Conservation (phyloP, 108 stramenopile genomes). For the Fragilariopsis cylindrus region DNA sequence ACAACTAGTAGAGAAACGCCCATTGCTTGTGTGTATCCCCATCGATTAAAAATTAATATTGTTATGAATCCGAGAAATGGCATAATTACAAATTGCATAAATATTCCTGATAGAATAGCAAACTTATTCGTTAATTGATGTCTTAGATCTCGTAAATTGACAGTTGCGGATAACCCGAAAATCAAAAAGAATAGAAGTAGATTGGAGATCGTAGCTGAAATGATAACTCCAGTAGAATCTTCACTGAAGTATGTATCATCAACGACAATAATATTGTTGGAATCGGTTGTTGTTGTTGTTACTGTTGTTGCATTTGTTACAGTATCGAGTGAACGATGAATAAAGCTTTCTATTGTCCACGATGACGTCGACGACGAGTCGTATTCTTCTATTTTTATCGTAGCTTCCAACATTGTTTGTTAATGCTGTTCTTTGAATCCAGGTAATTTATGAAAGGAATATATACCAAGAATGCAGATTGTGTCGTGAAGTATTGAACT, state of each 20-base stretch:
- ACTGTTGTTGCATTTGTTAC: background rate
- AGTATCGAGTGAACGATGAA: background rate
- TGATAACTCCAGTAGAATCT: background rate
- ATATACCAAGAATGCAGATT: background rate
- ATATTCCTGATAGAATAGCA: conserved; percentile 66
- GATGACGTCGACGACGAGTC: background rate
- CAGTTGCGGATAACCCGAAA: conserved; percentile 86
- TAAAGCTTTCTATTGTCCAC: conserved; percentile 2
- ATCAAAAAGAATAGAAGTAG: conserved; percentile 83
- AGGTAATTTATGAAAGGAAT: background rate
- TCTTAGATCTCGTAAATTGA: conserved; percentile 57
- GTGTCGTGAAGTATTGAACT: background rate
- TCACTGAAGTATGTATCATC: conserved; percentile 1
- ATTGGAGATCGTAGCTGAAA: conserved; percentile 44
- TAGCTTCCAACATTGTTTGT: background rate
- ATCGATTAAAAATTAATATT: conserved; percentile 32
- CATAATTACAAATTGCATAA: conserved; percentile 86
- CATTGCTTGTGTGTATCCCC: conserved; percentile 60
- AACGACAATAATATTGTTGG: background rate
- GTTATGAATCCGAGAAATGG: conserved; percentile 79
- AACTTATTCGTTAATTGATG: conserved; percentile 61
- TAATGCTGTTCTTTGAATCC: background rate
- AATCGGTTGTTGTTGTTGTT: too few species aligned
- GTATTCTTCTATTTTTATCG: background rate
- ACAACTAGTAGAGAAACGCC: conserved; percentile 82